Evolutionary conservation across 805 yeast species (phyloP).

Genomic region (Cyberlindnera meyerae): DNA sequence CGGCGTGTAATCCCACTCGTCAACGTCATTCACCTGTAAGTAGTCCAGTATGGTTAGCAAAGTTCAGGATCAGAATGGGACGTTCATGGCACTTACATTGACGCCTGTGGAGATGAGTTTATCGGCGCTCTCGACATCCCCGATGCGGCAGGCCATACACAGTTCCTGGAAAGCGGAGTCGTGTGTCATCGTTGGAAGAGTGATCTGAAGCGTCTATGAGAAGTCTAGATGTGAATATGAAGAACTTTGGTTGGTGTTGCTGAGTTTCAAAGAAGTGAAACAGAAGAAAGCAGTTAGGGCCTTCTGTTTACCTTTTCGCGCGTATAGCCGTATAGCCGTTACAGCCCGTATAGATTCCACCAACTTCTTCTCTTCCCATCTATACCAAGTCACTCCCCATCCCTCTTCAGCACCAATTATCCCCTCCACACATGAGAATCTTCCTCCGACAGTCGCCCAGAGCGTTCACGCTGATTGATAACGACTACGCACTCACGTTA

Average conservation of each 20-base stretch:
- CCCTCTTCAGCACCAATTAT: no score
- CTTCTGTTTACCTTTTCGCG: no score
- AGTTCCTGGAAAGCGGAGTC: constrained; percentile 33
- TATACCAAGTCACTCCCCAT: no score
- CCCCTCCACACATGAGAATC: constrained; percentile 24
- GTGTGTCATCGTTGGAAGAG: constrained; percentile 2
- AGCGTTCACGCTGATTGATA: constrained; percentile 59
- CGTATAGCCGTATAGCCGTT: no score
- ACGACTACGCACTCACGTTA: constrained; percentile 54
- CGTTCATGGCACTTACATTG: constrained; percentile 29
- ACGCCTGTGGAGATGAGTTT: constrained; percentile 49
- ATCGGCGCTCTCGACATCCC: constrained; percentile 64
- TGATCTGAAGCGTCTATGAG: no score
- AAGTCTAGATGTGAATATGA: not conserved
- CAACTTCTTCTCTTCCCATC: no score
- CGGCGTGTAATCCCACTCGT: constrained; percentile 74
- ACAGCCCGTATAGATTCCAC: no score
- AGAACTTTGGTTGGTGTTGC: not conserved
- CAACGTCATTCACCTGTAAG: constrained; percentile 37
- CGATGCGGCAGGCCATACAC: constrained; percentile 62
- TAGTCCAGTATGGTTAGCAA: not conserved
- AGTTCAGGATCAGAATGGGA: no score
- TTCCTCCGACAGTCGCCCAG: constrained; percentile 58
- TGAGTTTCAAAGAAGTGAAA: no score
- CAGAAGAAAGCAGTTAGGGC: no score